These are phyloP conservation scores for Hypoxylon fragiforme DNA, from an alignment of 495 filamentous ascomycete species.

Conservation along the genomic window DNA sequence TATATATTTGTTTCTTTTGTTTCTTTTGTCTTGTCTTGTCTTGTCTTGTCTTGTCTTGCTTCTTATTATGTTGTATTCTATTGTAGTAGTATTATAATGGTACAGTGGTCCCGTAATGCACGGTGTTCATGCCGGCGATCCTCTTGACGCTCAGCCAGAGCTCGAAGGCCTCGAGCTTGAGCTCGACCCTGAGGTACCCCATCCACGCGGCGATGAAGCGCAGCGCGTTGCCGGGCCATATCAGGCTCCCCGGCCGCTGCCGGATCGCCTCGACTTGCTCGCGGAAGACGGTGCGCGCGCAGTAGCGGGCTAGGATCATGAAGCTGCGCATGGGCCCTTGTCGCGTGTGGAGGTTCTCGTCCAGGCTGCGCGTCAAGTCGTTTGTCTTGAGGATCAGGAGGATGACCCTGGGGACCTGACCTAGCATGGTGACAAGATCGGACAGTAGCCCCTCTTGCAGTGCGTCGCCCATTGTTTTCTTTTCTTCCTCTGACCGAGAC, in stretches of 20 bases:
- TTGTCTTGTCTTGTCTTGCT: no score
- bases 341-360: conserved; percentile 89
- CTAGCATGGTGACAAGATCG: conserved; percentile 84
- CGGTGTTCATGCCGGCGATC: conserved; percentile 41
- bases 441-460: conserved; percentile 86
- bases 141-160: conserved; percentile 59
- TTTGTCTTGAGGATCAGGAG: conserved; percentile 98
- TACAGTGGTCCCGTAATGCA: conserved; percentile 15
- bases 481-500: conserved; percentile 69
- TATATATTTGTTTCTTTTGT: no score
- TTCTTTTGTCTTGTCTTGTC: no score
- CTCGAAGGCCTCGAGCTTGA: conserved; percentile 62
- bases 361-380: conserved; percentile 90
- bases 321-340: conserved; percentile 88
- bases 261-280: conserved; percentile 78
- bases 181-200: conserved; percentile 52
- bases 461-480: conserved; percentile 76
- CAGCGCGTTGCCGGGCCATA: conserved; percentile 55
- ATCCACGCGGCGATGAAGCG: conserved; percentile 54
- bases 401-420: conserved; percentile 87
- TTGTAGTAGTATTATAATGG: conserved; percentile 15
- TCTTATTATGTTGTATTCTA: no score
- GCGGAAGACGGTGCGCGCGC: conserved; percentile 82
- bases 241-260: conserved; percentile 43
- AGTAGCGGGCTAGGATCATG: conserved; percentile 92